Evolutionary conservation across 805 yeast genomes (phyloP), one percentile per base, ranked within the genome.

Genomic region (Grigorovia transvaalensis): DNA sequence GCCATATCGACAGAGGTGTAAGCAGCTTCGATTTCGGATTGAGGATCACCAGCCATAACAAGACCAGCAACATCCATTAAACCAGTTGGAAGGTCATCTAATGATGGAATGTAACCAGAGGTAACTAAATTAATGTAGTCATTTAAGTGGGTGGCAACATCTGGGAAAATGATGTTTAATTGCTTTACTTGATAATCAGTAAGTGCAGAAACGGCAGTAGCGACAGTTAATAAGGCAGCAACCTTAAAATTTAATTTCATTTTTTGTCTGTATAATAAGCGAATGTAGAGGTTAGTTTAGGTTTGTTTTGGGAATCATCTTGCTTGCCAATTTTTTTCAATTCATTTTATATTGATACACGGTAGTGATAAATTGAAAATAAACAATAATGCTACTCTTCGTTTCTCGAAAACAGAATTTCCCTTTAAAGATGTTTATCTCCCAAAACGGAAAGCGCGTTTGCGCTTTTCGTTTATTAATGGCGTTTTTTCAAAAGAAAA

Each of bases 51-150:
- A 27, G 69, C 62, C 30, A 56, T 51, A 33, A 58, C 51, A 30
- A 50, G 59, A 44, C 59, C 59, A 48, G 58, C 65, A 15, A 66
- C 30, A 19, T 51, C 49, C 43, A 64, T 47, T 41, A 66, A 54
- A 45, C 54, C 65, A 9, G 60, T 20, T 51, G 71, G 71, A 20
- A 53, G 17, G 11, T 27, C 17, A 30, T 46, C 53, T 17, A 45
- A 45, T 29, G 48, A 47, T 30, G 38, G 38, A 33, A 33, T 33
- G 38, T 11, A 9, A 33, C 38, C 38, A 8, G 38, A 8, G 17
- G 49, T 13, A 27, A 30, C 40, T 44, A 38, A 15, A 13, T 38
- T 15, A 38, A 38, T 38, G 18, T 45, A 27, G 9, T 29, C 19
- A 30, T 9, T n/a, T 29, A 45, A 45, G 23, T 29, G 5, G 12